A percentile compares a stretch with the other conserved stretches of the same genome.
Conservation (phyloP, 805 yeast species). For the Candida piceae region DNA sequence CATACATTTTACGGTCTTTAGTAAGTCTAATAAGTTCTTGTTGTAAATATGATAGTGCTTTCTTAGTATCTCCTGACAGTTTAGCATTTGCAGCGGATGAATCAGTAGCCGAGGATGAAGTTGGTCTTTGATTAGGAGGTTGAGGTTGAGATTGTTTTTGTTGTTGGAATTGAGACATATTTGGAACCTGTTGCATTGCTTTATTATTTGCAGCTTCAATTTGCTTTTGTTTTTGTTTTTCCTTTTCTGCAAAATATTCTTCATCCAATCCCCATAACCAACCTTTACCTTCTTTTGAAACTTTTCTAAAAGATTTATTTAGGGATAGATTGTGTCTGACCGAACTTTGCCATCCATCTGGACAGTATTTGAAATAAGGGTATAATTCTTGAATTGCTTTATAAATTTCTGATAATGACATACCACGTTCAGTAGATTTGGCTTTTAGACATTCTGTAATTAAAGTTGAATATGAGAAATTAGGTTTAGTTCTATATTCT, state of each 20-base stretch:
- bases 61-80: slow-evolving; percentile 56
- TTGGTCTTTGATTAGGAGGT: too few species aligned
- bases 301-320: slow-evolving; percentile 78
- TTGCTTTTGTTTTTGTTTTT: slow-evolving; percentile 58
- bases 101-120: slow-evolving; percentile 4
- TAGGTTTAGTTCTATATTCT: slow-evolving; percentile 80
- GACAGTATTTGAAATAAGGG: slow-evolving; percentile 90
- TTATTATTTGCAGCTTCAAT: slow-evolving; percentile 47
- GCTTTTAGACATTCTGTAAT: slow-evolving; percentile 75
- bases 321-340: slow-evolving; percentile 85
- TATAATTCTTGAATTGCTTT: slow-evolving; percentile 80
- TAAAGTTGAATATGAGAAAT: slow-evolving; percentile 71
- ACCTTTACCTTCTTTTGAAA: slow-evolving; percentile 84
- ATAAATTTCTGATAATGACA: slow-evolving; percentile 80
- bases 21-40: slow-evolving; percentile 79
- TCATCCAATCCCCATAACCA: slow-evolving; percentile 95
- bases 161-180: slow-evolving; percentile 19
- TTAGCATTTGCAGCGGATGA: slow-evolving; percentile 15
- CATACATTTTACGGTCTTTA: slow-evolving; percentile 69
- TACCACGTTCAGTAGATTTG: slow-evolving; percentile 62
- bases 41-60: slow-evolving; percentile 77
- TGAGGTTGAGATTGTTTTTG: slow-evolving; percentile 18
- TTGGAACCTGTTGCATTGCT: too few species aligned
- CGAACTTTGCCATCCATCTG: slow-evolving; percentile 96
- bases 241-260: slow-evolving; percentile 76